phyloP scores from a whole-genome alignment of 805 yeast species.

The Candida namnaoensis region DNA sequence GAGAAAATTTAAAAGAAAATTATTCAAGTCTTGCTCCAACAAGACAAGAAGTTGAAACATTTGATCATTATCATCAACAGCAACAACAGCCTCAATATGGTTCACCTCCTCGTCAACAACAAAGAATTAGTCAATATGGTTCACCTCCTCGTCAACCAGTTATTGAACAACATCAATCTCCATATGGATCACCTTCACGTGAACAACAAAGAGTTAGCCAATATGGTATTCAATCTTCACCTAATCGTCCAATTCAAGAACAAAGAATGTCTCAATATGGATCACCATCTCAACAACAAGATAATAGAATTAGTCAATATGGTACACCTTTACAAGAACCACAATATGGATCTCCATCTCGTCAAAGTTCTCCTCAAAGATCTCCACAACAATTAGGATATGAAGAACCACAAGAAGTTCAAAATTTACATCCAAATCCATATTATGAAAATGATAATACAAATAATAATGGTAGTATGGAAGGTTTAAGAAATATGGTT shows the following conservation, averaged over 20 bases:
- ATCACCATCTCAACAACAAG: no score
- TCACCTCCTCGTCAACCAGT: not conserved
- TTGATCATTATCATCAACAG: not conserved
- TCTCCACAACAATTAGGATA: no score
- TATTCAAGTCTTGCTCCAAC: conserved; percentile 10
- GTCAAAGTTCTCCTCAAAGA: no score
- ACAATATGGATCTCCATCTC: no score
- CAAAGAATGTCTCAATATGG: no score
- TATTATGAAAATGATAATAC: no score
- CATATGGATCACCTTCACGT: not conserved
- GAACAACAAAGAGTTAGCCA: no score
- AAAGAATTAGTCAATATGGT: not conserved
- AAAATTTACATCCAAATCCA: no score
- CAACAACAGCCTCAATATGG: no score
- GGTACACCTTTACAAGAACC: no score
- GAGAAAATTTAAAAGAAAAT: not conserved
- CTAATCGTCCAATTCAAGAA: not conserved
- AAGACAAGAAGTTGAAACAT: not conserved
- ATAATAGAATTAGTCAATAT: no score
- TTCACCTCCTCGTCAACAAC: conserved; percentile 1
- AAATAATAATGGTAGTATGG: conserved; percentile 11
- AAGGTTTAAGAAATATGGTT: conserved; percentile 25
- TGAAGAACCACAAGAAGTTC: no score
- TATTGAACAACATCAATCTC: not conserved
- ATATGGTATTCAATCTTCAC: not conserved